Conservation (phyloP, 371 early-diverging fungal species). For the Apophysomyces ossiformis region DNA sequence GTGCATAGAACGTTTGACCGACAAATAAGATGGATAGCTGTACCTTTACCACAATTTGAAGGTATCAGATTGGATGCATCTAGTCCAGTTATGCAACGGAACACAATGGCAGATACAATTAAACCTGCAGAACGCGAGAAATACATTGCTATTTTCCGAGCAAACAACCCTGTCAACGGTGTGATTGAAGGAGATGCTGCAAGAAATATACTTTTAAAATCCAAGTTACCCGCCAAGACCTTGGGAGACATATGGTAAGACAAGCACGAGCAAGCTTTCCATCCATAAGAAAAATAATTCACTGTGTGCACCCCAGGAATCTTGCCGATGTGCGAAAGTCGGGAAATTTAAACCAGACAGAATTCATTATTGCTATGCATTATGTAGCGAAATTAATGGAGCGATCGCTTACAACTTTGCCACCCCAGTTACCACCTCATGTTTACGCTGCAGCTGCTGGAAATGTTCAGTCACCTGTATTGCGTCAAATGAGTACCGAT, state of each 20-base stretch:
- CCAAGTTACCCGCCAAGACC: slow-evolving; percentile 45
- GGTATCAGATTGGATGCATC: slow-evolving; percentile 38
- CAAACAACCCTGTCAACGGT: slow-evolving; percentile 47
- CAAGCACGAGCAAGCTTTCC: neutral
- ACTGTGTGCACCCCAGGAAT: slow-evolving; percentile 36
- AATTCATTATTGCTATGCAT: slow-evolving; percentile 86
- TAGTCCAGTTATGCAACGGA: slow-evolving; percentile 21
- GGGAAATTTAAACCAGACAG: slow-evolving; percentile 69
- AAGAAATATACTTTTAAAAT: slow-evolving; percentile 47
- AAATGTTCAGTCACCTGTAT: slow-evolving; percentile 16
- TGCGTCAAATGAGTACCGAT: slow-evolving; percentile 5
- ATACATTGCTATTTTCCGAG: slow-evolving; percentile 45
- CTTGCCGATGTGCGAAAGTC: slow-evolving; percentile 76
- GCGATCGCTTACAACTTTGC: slow-evolving; percentile 62
- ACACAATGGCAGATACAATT: slow-evolving; percentile 22
- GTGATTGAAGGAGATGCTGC: slow-evolving; percentile 43
- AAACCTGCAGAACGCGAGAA: slow-evolving; percentile 48
- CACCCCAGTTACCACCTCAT: slow-evolving; percentile 62
- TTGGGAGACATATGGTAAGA: slow-evolving; percentile 54
- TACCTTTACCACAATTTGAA: slow-evolving; percentile 63
- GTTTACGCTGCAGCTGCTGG: slow-evolving; percentile 62
- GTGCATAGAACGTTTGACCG: neutral
- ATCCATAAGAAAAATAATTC: neutral
- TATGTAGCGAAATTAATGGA: slow-evolving; percentile 79
- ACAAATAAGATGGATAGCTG: slow-evolving; percentile 23